Evolutionary conservation across 2,329 filamentous ascomycete genomes (phyloP).

Genomic region (Alternaria conjuncta): DNA sequence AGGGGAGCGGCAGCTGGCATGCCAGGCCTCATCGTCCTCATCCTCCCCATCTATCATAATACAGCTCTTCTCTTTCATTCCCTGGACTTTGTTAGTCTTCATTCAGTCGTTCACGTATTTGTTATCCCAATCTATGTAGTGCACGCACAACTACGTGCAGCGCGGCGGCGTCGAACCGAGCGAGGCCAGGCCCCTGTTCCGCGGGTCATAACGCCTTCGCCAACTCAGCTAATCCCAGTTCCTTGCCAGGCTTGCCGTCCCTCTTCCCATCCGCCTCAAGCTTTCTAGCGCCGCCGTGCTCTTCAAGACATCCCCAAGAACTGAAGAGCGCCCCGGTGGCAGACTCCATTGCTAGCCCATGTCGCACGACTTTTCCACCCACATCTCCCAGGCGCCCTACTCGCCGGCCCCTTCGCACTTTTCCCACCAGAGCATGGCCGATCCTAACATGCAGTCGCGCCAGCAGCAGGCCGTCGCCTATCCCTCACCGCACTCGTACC

Average conservation of each 20-base stretch:
- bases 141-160: slow-evolving; percentile 20
- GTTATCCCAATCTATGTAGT: not conserved
- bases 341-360: slow-evolving; percentile 39
- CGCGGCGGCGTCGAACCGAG: slow-evolving; percentile 22
- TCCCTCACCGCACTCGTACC: slow-evolving; percentile 58
- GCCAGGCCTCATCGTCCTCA: not conserved
- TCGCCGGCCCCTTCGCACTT: slow-evolving; percentile 43
- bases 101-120: not conserved
- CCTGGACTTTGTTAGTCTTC: not conserved
- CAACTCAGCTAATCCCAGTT: slow-evolving; percentile 31
- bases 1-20: not conserved
- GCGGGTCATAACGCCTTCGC: slow-evolving; percentile 27
- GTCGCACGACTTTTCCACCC: slow-evolving; percentile 42
- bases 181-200: slow-evolving; percentile 23
- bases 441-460: slow-evolving; percentile 40
- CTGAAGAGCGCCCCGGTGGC: slow-evolving; percentile 32
- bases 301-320: slow-evolving; percentile 17
- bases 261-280: slow-evolving; percentile 18
- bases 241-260: slow-evolving; percentile 14
- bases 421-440: slow-evolving; percentile 43
- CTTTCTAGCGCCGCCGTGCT: slow-evolving; percentile 22
- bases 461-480: slow-evolving; percentile 44
- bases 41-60: not conserved
- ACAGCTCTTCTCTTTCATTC: not conserved
- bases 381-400: slow-evolving; percentile 35